Base-by-base conservation (phyloP, 1,284 basidiomycete species). In the Entoloma clypeatum region DNA sequence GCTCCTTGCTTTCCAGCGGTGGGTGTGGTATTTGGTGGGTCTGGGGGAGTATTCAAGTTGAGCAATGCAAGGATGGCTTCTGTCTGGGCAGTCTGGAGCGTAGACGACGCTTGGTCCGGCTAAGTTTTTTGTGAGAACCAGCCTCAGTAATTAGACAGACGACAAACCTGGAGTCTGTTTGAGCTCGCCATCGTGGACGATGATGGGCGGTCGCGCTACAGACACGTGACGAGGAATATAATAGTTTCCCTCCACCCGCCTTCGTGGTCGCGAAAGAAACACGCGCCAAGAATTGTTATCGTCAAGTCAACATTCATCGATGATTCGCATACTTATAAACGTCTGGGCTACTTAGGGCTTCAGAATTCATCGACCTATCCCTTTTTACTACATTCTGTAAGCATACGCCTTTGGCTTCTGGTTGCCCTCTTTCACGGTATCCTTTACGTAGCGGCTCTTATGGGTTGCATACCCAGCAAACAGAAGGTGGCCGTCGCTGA, bases 21-120 rank as follows among this genome's bases (percentile, higher is more conserved):
- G 23, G 60, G 49, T 14, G 58, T 27, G 16, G 65, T 49, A n/a
- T 54, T 48, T 11, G 51, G 35, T 17, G 66, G 42, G 14, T 84
- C 72, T 53, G 67, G 49, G 47, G 75, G 55, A 52, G 68, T 59
- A 57, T 81, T 80, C 45, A 85, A 69, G 59, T 77, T 81, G 45
- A 86, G 72, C 16, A 86, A 60, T 13, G 73, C 65, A 13, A 89
- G 72, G 28, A 92, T 64, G 10, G 87, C 83, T 50, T 74, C 67
- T 10, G 86, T 87, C 63, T 92, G 89, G n/a, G 79, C 71, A 59
- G 87, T 80, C 56, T 91, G 86, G 45, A 92, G 68, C 2, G 86
- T 87, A 31, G 59, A 50, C 24, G 62, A 44, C 10, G 59, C 52
- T 49, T 51, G 39, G 51, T 60, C 43, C 16, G 47, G 32, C 44